Base-by-base conservation (phyloP, 306 rosid genomes). In the Cucumis melo region DNA sequence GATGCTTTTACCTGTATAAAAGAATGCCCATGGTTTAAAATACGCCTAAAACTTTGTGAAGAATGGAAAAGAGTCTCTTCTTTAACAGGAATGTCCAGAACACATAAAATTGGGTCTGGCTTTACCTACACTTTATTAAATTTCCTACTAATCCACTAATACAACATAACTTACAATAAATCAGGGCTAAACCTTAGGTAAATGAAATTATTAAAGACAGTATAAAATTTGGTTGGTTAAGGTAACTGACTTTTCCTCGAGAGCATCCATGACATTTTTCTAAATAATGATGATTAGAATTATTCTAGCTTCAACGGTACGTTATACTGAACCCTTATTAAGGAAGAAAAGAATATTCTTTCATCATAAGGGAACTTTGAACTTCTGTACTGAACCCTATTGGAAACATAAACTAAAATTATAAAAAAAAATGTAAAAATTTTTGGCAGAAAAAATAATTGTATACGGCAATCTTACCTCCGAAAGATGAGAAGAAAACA, bases 1-100 rank as follows among this genome's bases (percentile, higher is more conserved):
- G 98, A 83, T 29, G 95, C 89, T 82, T 73, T 89, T 73, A 86
- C 88, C 96, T 92, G 91, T 54, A 84, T 67, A 73, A 78, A 74
- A 46, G 77, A 55, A 15, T 66, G 72, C 14, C 6, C 53, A 14
- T 21, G 44, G 64, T 77, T 81, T 48, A 54, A 81, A 75, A 73
- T 61, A 16, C n/a, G 51, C 59, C 59, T 76, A 56, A 48, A 68
- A 6, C 39, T 21, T 13, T 48, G 48, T 16, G 19, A 54, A 6
- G 32, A 50, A 70, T 51, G 58, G 60, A 72, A 29, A 51, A 29
- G 21, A 50, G 58, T n/a, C 21, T 51, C 55, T 27, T 71, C 59
- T 48, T 73, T 16, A 72, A 50, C 41, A 73, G 23, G 42, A 55
- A 73, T 32, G 41, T 50, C 42, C 44, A 51, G 17, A 14, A 48